Percentiles rank a stretch among this genome's conserved stretches.
Conservation (phyloP, 2,329 filamentous ascomycete species). For the Pleurostoma richardsiae region DNA sequence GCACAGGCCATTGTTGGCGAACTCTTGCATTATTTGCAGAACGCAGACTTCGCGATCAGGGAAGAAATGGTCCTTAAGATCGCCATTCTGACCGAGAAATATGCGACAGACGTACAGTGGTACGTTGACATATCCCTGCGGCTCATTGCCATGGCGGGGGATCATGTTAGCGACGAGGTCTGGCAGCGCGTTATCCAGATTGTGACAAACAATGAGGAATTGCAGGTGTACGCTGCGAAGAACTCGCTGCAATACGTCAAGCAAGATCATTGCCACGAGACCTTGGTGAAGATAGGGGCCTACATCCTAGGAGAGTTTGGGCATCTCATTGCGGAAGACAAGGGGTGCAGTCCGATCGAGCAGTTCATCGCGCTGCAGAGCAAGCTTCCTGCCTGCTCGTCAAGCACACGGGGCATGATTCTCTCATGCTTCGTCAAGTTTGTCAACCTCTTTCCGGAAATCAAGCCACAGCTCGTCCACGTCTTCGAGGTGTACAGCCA, state of each 20-base stretch:
- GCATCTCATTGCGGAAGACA: slow-evolving; percentile 88
- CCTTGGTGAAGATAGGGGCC: slow-evolving; percentile 92
- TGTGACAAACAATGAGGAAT: slow-evolving; percentile 97
- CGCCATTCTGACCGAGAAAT: slow-evolving; percentile 96
- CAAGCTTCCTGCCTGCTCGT: slow-evolving; percentile 85
- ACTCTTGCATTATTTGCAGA: slow-evolving; percentile 89
- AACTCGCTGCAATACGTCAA: slow-evolving; percentile 92
- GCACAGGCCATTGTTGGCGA: slow-evolving; percentile 90
- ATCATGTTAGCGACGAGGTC: slow-evolving; percentile 97
- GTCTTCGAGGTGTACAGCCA: slow-evolving; percentile 92
- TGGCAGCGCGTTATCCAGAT: slow-evolving; percentile 99
- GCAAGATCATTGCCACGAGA: slow-evolving; percentile 91
- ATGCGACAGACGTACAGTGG: slow-evolving; percentile 97
- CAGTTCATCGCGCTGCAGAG: slow-evolving; percentile 89
- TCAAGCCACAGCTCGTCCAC: slow-evolving; percentile 88
- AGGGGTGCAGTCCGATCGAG: slow-evolving; percentile 91
- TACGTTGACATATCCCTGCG: slow-evolving; percentile 97
- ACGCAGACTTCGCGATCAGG: slow-evolving; percentile 93
- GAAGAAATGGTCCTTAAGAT: slow-evolving; percentile 99
- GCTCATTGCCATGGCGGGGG: slow-evolving; percentile 91
- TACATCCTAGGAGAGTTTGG: slow-evolving; percentile 97
- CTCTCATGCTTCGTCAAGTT: slow-evolving; percentile 96
- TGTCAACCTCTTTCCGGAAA: slow-evolving; percentile 96
- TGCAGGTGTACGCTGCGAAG: slow-evolving; percentile 93
- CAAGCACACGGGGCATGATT: slow-evolving; percentile 87